Evolutionary conservation across 2,329 filamentous ascomycete species (phyloP).

Genomic region (Xylaria sp.): DNA sequence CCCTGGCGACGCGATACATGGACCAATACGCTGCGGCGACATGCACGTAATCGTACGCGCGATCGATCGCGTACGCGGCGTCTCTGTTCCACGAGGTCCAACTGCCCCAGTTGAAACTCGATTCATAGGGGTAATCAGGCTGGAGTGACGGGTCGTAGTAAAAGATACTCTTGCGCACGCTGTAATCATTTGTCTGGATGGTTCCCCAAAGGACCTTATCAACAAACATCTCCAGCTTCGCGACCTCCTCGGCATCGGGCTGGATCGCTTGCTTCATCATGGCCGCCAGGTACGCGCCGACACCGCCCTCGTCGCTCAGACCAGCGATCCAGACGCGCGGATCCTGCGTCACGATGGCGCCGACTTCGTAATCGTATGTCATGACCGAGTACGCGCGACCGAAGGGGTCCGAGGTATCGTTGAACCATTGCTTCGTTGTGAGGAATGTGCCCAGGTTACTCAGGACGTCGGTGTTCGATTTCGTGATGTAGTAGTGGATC

Average conservation of each 20-base stretch:
- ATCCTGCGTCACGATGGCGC: conserved; percentile 41
- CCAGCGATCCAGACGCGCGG: conserved; percentile 54
- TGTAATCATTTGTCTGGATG: conserved; percentile 43
- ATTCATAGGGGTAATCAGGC: conserved; percentile 41
- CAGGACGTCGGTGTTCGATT: conserved; percentile 40
- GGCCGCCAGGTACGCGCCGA: conserved; percentile 50
- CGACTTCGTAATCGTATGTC: conserved; percentile 49
- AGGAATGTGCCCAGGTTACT: conserved; percentile 47
- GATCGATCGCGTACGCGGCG: conserved; percentile 40
- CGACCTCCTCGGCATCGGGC: conserved; percentile 44
- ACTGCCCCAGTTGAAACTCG: conserved; percentile 41
- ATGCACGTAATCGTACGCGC: conserved; percentile 57
- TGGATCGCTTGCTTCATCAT: conserved; percentile 50
- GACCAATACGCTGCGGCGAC: conserved; percentile 52
- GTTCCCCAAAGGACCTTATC: conserved; percentile 45
- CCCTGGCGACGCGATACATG: conserved; percentile 49
- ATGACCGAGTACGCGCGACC: conserved; percentile 50
- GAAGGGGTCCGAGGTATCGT: conserved; percentile 48
- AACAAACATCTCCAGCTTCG: conserved; percentile 50
- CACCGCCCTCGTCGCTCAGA: conserved; percentile 55
- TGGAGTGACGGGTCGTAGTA: conserved; percentile 47
- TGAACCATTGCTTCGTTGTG: conserved; percentile 50
- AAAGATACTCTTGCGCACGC: conserved; percentile 52
- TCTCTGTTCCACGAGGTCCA: conserved; percentile 49
- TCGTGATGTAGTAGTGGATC: conserved; percentile 53